phyloP scores from a whole-genome alignment of 2,329 filamentous ascomycete genomes.

The Drechmeria coniospora region DNA sequence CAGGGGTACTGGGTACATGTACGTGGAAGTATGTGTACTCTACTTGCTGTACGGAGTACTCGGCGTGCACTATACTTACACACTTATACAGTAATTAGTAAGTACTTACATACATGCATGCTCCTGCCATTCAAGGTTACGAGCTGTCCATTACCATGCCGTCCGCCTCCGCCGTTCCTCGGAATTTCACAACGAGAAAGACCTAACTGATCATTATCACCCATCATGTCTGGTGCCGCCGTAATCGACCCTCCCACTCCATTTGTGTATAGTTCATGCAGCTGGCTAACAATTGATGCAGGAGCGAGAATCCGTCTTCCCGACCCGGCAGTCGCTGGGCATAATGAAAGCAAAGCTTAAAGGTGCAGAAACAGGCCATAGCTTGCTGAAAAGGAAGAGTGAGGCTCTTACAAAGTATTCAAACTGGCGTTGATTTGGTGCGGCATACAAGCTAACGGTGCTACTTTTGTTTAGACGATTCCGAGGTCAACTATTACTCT shows the following conservation, averaged over 20 bases:
- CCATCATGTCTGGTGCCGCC: conserved; percentile 18
- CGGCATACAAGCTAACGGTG: conserved; percentile 2
- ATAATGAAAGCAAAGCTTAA: conserved; percentile 98
- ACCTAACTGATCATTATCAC: too few relatives aligned
- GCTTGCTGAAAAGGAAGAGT: conserved; percentile 90
- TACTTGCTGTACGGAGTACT: too few relatives aligned
- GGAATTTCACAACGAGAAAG: too few relatives aligned
- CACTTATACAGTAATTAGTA: too few relatives aligned
- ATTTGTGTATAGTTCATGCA: neutral
- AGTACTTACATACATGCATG: too few relatives aligned
- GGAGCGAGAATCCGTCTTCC: conserved; percentile 94
- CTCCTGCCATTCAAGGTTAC: too few relatives aligned
- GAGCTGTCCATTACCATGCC: too few relatives aligned
- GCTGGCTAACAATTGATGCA: conserved; percentile 23
- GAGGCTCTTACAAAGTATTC: conserved; percentile 90
- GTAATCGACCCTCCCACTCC: conserved; percentile 6
- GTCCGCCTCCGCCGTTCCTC: too few relatives aligned
- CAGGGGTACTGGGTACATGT: too few relatives aligned
- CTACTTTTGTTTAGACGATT: conserved; percentile 50
- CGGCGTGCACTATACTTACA: too few relatives aligned
- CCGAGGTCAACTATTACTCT: conserved; percentile 43
- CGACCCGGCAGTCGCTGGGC: conserved; percentile 90
- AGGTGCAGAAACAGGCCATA: conserved; percentile 81
- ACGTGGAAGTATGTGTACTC: too few relatives aligned
- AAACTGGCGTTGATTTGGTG: neutral